Percentiles rank a stretch among this genome's conserved stretches.
Evolutionary conservation across 371 early-diverging fungal species (phyloP).

Genomic region (Encephalitozoon cuniculi): DNA sequence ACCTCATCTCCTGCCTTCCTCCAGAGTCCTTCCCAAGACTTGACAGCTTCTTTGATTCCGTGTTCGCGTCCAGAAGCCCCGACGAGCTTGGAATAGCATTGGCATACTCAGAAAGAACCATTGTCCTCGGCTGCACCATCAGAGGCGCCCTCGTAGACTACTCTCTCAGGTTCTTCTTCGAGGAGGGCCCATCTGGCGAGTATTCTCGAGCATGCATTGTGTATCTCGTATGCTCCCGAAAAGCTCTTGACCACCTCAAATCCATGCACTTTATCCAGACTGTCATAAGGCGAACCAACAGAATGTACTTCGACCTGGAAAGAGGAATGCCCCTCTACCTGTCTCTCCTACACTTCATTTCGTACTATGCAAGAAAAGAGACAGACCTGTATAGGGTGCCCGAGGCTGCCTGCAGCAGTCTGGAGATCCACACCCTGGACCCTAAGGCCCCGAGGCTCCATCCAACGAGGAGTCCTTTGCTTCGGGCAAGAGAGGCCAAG

Average conservation of each 20-base stretch:
- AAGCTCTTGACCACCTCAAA: background rate
- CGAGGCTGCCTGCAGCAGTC: background rate
- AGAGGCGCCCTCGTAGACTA: background rate
- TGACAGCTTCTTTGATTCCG: background rate
- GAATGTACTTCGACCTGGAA: background rate
- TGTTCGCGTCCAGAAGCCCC: background rate
- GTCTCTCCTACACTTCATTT: background rate
- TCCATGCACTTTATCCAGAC: background rate
- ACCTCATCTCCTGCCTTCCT: background rate
- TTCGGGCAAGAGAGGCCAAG: background rate
- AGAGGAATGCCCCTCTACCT: background rate
- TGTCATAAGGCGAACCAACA: background rate
- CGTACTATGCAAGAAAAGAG: background rate
- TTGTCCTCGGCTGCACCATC: slow-evolving; percentile 1
- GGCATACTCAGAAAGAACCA: slow-evolving; percentile 19
- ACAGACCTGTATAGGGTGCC: background rate
- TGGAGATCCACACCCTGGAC: background rate
- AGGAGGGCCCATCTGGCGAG: background rate
- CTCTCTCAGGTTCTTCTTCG: slow-evolving; percentile 4
- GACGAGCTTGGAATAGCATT: background rate
- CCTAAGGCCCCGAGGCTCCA: background rate
- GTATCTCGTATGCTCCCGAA: background rate
- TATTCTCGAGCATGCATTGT: slow-evolving; percentile 10
- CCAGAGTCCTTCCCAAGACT: background rate
- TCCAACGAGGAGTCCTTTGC: background rate